Evolutionary conservation across 2,329 filamentous ascomycete species (phyloP).

Genomic region (Colletotrichum sp.): DNA sequence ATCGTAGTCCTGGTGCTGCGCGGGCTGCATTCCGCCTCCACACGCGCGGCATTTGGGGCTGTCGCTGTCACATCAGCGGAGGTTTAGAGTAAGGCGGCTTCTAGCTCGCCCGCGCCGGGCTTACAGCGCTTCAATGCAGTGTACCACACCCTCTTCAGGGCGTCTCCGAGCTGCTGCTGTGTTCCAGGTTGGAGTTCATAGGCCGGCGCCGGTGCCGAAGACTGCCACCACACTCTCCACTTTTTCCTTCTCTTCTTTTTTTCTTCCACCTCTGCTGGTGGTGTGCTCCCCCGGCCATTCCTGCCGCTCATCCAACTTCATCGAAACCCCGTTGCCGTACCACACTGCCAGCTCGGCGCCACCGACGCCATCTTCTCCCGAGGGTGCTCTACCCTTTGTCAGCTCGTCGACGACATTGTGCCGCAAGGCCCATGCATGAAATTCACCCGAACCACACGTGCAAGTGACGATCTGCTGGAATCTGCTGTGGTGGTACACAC

Average conservation of each 20-base stretch:
- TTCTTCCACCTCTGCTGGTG: background rate
- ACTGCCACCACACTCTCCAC: background rate
- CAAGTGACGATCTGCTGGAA: background rate
- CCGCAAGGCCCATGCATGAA: background rate
- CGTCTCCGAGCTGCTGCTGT: background rate
- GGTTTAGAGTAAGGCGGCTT: background rate
- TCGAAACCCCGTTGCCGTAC: background rate
- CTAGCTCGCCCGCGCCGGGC: background rate
- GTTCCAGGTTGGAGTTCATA: background rate
- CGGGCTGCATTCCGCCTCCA: background rate
- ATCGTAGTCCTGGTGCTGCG: background rate
- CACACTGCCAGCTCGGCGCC: background rate
- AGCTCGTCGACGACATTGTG: background rate
- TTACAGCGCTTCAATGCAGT: background rate
- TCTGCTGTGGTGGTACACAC: background rate
- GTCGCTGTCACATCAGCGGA: background rate
- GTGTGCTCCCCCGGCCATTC: background rate
- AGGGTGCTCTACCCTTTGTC: background rate
- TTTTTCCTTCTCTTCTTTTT: background rate
- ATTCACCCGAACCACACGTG: background rate
- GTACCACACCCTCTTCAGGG: background rate
- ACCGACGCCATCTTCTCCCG: slow-evolving; percentile 1
- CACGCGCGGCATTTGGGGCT: background rate
- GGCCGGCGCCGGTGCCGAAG: background rate
- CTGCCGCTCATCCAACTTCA: background rate